Evolutionary conservation across 495 filamentous ascomycete species (phyloP), one percentile per base, ranked within the genome.

Genomic region (Hypoxylon lenormandii): DNA sequence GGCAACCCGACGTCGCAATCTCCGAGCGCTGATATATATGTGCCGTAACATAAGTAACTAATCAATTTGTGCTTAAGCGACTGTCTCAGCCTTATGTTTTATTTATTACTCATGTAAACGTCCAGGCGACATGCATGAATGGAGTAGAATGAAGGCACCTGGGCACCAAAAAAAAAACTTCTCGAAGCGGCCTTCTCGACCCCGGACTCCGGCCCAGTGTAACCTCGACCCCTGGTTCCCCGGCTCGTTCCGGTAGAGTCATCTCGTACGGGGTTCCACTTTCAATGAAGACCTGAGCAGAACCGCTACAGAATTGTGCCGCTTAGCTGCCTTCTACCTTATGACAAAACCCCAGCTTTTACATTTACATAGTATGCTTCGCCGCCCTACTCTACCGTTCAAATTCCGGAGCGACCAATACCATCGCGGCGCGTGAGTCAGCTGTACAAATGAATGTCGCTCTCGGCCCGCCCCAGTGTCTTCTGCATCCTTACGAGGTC

Each of bases 1-100:
- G 55, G 30, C 55, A 48, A 60, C 48, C 59, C 49, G 55, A 54
- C 46, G 49, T 66, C 60, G 64, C 64, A 60, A 61, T 66, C 36
- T 55, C 30, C 56, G 42, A 50, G 11, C 30, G 15, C 22, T 15
- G 16, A 3, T 22, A 51, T 40, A 42, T 13, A 11, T 7, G 7
- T n/a, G 11, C n/a, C 2, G 23, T 40, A 30, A 22, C 23, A 5
- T 36, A 18, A 15, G n/a, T n/a, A n/a, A n/a, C n/a, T n/a, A n/a
- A n/a, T n/a, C n/a, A n/a, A n/a, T n/a, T n/a, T n/a, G n/a, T 42
- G 53, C 46, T 26, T 60, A 61, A 52, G n/a, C 48, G 48, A 61
- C n/a, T 15, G 22, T 37, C 37, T 66, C 63, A 66, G 63, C 63
- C 63, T 54, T 47, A 53, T 52, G n/a, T n/a, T n/a, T n/a, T n/a